Evolutionary conservation across 2,329 filamentous ascomycete species (phyloP), one percentile per base, ranked within the genome.

Genomic region (Akanthomyces muscarius): DNA sequence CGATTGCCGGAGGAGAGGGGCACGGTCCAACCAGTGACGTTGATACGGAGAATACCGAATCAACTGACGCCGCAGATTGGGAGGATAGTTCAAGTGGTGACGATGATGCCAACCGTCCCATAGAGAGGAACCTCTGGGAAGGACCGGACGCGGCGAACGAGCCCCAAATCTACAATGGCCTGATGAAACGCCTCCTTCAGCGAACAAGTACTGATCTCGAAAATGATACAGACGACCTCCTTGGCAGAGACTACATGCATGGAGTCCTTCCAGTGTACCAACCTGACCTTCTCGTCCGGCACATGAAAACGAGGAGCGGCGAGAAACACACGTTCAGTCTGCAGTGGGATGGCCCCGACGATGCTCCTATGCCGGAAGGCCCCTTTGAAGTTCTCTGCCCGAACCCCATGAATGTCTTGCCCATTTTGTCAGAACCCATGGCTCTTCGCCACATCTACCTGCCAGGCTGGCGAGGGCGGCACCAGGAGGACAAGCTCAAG

Each of bases 181-280:
- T 55, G n/a, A n/a, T 28, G 38, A 11, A 23, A 3, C 58, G 58
- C 7, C 38, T 61, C 4, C 0, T 3, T 7, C 23, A 21, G 8
- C 41, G 58, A 50, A 16, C 13, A 18, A 33, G 23, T n/a, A 1
- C 10, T 1, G 10, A 41, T 16, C 21, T 62, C 5, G 16, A 0
- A 1, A 1, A 1, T 2, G 59, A 62, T 11, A 62, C 51, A 1
- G 51, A 54, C 28, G 10, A n/a, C 14, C 7, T 61, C 5, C 50
- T 61, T 1, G 25, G 47, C 3, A 28, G 41, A 14, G 59, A 62
- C 44, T 55, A 62, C 42, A 14, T 54, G 5, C 30, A 54, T 21
- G 8, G 16, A 1, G 42, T 4, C 8, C 18, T 25, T 7, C 16
- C 6, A 1, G n/a, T 55, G 7, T 48, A 11, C 21, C 3, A 3